Evolutionary conservation across 164 flowering plant species (phyloP).

Genomic region (Warburgia ugandensis): DNA sequence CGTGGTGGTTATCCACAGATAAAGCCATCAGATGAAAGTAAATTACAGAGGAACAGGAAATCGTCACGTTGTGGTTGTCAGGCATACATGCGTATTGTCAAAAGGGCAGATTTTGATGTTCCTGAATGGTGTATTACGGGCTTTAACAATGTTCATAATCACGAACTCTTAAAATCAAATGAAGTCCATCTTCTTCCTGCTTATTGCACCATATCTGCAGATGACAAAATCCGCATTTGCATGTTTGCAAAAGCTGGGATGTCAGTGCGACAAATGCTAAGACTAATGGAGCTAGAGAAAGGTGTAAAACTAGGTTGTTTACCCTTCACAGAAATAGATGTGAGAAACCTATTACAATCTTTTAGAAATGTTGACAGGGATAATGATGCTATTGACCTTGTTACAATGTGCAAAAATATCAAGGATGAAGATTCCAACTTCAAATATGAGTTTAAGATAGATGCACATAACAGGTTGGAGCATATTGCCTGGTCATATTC

Average conservation of each 20-base stretch:
- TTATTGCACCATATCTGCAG: slow-evolving; percentile 51
- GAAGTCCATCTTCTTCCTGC: slow-evolving; percentile 59
- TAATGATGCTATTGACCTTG: slow-evolving; percentile 63
- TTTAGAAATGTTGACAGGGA: slow-evolving; percentile 61
- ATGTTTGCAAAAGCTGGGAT: slow-evolving; percentile 84
- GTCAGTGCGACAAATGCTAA: slow-evolving; percentile 74
- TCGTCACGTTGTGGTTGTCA: slow-evolving; percentile 85
- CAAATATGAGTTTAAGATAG: slow-evolving; percentile 60
- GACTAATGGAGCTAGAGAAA: slow-evolving; percentile 77
- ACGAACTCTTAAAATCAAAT: slow-evolving; percentile 56
- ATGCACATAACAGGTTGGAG: slow-evolving; percentile 60
- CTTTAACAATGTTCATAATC: slow-evolving; percentile 71
- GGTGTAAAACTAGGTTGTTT: slow-evolving; percentile 67
- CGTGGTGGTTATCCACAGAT: slow-evolving; percentile 75
- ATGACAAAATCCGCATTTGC: slow-evolving; percentile 75
- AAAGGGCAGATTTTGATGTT: slow-evolving; percentile 63
- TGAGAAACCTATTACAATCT: slow-evolving; percentile 64
- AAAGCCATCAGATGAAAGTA: slow-evolving; percentile 66
- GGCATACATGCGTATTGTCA: slow-evolving; percentile 78
- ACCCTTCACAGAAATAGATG: slow-evolving; percentile 74
- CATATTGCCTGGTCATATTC: slow-evolving; percentile 75
- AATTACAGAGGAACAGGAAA: slow-evolving; percentile 69
- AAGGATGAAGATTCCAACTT: slow-evolving; percentile 62
- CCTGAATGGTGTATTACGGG: slow-evolving; percentile 88
- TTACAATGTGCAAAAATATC: slow-evolving; percentile 61